Percentiles rank a stretch among this genome's conserved stretches.
These are phyloP conservation scores for Abrus pulchellus DNA, from an alignment of 306 rosid genomes.

Conservation along the genomic window DNA sequence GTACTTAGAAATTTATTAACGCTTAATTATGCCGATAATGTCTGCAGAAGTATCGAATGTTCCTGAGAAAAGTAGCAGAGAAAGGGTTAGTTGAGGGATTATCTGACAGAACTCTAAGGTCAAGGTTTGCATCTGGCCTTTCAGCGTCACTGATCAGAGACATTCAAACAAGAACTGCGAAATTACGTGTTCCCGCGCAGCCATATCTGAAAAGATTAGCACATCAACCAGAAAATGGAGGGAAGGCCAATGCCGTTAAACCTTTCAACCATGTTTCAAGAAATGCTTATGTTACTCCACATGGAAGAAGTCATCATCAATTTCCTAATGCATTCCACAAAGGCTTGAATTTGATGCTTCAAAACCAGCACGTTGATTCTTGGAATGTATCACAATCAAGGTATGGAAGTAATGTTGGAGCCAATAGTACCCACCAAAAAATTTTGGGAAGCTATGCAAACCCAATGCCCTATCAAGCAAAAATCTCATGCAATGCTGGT, in stretches of 20 bases:
- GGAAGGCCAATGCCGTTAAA: not conserved
- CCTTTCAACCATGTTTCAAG: not conserved
- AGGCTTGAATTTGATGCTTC: not conserved
- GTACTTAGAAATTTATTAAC: not conserved
- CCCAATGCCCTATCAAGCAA: slow-evolving; percentile 3
- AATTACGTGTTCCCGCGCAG: not conserved
- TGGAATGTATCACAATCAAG: slow-evolving; percentile 1
- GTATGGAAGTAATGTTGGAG: not conserved
- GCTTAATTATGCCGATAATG: not conserved
- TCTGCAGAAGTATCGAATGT: slow-evolving; percentile 73
- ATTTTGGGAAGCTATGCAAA: slow-evolving; percentile 24
- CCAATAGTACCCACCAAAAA: slow-evolving; percentile 9
- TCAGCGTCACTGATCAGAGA: slow-evolving; percentile 29
- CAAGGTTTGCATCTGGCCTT: slow-evolving; percentile 60
- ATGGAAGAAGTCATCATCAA: not conserved
- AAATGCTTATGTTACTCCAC: not conserved
- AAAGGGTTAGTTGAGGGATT: slow-evolving; percentile 49
- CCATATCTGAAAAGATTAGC: slow-evolving; percentile 4
- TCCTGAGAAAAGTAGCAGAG: slow-evolving; percentile 56
- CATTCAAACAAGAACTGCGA: not conserved
- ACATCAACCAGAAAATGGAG: not conserved
- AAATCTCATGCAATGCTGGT: not conserved
- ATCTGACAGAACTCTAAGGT: slow-evolving; percentile 50
- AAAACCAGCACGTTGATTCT: slow-evolving; percentile 1
- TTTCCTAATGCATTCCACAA: not conserved